These are phyloP conservation scores for Hanseniaspora lachancei DNA, from an alignment of 805 yeast species.

Conservation along the genomic window DNA sequence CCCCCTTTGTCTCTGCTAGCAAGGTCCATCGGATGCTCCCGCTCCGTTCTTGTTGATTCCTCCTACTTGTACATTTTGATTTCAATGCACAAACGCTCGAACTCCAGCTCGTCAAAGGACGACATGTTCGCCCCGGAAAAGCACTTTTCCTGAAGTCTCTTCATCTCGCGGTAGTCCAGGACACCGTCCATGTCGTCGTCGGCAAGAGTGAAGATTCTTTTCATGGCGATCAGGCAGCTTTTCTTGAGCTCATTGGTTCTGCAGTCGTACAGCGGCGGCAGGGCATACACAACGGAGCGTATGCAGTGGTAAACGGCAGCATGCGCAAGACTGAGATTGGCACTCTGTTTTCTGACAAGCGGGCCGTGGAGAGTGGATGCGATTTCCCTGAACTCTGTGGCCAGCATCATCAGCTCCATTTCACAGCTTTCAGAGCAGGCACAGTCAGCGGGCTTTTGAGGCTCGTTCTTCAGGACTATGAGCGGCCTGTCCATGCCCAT, in stretches of 20 bases:
- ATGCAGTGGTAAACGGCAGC: constrained; percentile 69
- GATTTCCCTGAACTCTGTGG: constrained; percentile 33
- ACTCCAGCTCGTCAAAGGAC: constrained; percentile 27
- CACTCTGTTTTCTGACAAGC: constrained; percentile 44
- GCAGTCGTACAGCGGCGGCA: constrained; percentile 87
- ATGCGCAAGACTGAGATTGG: constrained; percentile 27
- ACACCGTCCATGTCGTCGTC: constrained; percentile 87
- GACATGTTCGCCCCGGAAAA: constrained; percentile 44
- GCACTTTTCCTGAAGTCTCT: constrained; percentile 57
- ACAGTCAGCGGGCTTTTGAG: too few relatives aligned
- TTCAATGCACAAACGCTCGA: constrained; percentile 21
- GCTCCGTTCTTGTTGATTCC: constrained; percentile 19
- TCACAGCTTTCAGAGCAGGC: constrained; percentile 2
- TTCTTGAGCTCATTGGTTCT: constrained; percentile 74
- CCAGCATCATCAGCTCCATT: constrained; percentile 15
- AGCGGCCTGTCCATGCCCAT: constrained; percentile 89
- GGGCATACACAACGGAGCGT: constrained; percentile 82
- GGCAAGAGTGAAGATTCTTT: constrained; percentile 67
- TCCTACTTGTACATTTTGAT: constrained; percentile 16
- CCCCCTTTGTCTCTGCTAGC: constrained; percentile 32
- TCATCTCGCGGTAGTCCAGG: constrained; percentile 57
- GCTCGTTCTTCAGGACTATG: constrained; percentile 77
- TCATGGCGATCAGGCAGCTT: constrained; percentile 58
- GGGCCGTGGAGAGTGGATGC: constrained; percentile 64
- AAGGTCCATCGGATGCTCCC: constrained; percentile 16